Percentiles rank a stretch among this genome's conserved stretches.
Conservation (phyloP, 148 eudicot species). For the Chenopodium album region DNA sequence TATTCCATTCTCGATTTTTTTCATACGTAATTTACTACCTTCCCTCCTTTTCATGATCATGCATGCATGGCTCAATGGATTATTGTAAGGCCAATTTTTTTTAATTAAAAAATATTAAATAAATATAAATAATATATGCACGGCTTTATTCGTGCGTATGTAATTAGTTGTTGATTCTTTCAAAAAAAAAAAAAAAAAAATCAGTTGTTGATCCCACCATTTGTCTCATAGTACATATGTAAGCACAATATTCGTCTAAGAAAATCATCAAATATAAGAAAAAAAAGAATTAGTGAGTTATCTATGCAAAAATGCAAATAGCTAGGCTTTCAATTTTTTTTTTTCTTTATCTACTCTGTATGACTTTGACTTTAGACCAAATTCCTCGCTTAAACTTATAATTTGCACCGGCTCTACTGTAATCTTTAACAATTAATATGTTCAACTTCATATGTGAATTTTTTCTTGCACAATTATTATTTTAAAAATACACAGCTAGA, state of each 20-base stretch:
- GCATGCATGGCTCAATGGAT: slow-evolving; percentile 1
- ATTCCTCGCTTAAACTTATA: no score
- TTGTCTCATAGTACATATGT: background rate
- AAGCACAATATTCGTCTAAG: background rate
- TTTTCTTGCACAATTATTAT: no score
- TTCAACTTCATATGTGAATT: no score
- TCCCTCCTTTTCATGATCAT: background rate
- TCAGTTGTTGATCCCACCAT: background rate
- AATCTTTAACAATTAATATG: no score
- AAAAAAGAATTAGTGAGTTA: background rate
- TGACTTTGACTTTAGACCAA: background rate
- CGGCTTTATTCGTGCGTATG: background rate
- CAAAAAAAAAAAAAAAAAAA: no score
- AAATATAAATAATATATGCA: no score
- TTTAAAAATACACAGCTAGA: no score
- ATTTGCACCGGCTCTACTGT: no score
- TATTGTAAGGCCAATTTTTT: background rate
- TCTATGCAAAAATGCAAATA: no score
- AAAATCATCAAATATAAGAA: background rate
- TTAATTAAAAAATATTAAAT: no score
- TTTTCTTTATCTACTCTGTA: background rate
- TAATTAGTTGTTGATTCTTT: background rate
- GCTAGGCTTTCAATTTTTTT: no score
- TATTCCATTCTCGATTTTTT: no score
- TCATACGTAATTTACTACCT: background rate